A percentile compares a stretch with the other conserved stretches of the same genome.
phyloP scores from a whole-genome alignment of 306 rosid species.

The Quercus agrifolia region DNA sequence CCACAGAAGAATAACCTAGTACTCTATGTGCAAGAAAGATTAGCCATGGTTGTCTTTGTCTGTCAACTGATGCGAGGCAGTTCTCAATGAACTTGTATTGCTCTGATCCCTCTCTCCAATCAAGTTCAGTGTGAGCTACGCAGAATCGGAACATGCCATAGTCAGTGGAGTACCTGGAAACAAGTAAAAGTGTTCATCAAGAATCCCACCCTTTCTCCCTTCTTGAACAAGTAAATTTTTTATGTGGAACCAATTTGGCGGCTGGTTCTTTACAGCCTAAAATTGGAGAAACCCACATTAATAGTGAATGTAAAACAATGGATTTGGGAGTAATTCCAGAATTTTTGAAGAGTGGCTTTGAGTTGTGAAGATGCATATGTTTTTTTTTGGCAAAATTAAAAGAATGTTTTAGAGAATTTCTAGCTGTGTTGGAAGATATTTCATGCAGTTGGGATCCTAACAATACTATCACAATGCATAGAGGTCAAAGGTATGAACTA shows the following conservation, averaged over 20 bases:
- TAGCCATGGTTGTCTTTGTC: constrained; percentile 95
- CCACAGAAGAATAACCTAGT: constrained; percentile 77
- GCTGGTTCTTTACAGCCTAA: too few relatives aligned
- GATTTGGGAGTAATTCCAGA: too few relatives aligned
- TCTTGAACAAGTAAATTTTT: too few relatives aligned
- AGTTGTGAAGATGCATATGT: too few relatives aligned
- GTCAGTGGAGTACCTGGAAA: constrained; percentile 63
- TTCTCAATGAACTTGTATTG: constrained; percentile 80
- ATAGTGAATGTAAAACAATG: too few relatives aligned
- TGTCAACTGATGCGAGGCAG: constrained; percentile 80
- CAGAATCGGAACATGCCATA: constrained; percentile 95
- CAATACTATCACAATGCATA: neutral
- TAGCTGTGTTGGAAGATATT: too few relatives aligned
- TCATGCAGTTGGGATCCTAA: too few relatives aligned
- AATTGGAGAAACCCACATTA: too few relatives aligned
- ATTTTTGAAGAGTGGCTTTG: too few relatives aligned
- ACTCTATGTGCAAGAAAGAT: constrained; percentile 93
- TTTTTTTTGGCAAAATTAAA: too few relatives aligned
- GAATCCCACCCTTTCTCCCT: too few relatives aligned
- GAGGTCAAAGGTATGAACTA: neutral
- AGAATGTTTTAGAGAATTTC: neutral
- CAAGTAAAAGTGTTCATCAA: neutral
- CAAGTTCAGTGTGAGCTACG: constrained; percentile 85
- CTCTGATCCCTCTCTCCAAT: constrained; percentile 91
- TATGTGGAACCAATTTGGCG: too few relatives aligned